Base-by-base conservation (phyloP, 2,329 filamentous ascomycete genomes). In the Colletotrichum tofieldiae region DNA sequence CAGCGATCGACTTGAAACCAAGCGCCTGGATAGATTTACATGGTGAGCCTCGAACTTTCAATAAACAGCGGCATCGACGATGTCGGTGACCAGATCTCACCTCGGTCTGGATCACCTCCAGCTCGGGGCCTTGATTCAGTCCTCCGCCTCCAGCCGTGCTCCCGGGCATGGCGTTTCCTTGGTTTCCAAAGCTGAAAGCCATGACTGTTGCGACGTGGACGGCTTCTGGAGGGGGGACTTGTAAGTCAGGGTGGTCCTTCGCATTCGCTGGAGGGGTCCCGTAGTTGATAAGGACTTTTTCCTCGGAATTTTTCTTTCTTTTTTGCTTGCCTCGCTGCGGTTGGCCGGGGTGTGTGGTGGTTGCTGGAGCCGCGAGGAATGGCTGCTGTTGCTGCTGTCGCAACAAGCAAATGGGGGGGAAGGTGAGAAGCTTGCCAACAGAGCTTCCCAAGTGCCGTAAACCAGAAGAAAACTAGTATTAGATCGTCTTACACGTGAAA, bases 81-180 rank as follows among this genome's bases (percentile, higher is more conserved):
- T 72, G 70, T 72, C 66, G 70, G 70, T 70, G 70, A 65, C 70
- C 70, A 70, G 64, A 66, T 78, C 83, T 75, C 84, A 94, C 93
- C 87, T 98, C 94, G 75, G 95, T 96, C 81, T 92, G 90, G 76
- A 98, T 93, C 75, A 95, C 92, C 76, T 91, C 87, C 66, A 98
- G 86, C 78, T 94, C 91, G 61, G 90, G 86, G 52, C 93, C 93
- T 79, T 82, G 77, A 60, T 77, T 81, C 67, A 80, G 71, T 66
- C 78, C 78, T 66, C 82, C 85, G 73, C 81, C 80, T 71, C 81
- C 83, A 64, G 80, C 78, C 71, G 83, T 77, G 73, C 78, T 80
- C 71, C 82, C 83, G 74, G 82, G 80, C 79, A 84, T 81, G 79
- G 81, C 81, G 75, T 83, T 85, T 66, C 81, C 83, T 67, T 86